Evolutionary conservation across 108 stramenopile genomes (phyloP).

Genomic region (Cyclotella distinguenda): DNA sequence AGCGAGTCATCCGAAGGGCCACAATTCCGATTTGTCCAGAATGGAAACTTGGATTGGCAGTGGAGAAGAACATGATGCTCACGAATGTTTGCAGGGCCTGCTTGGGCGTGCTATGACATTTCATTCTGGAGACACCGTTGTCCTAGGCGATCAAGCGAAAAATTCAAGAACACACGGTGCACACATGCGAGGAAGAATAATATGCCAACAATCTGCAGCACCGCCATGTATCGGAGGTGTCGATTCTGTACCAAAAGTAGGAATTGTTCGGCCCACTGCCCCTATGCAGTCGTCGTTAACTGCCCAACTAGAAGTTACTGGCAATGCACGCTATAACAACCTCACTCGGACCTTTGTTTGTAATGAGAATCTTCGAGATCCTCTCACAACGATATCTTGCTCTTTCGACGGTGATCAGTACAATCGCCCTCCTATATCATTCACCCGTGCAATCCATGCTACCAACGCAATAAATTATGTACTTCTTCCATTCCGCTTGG

Average conservation of each 20-base stretch:
- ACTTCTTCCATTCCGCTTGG: slow-evolving; percentile 76
- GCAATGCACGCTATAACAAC: slow-evolving; percentile 44
- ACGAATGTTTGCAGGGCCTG: slow-evolving; percentile 33
- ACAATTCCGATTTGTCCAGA: not conserved
- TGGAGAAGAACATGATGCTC: slow-evolving; percentile 28
- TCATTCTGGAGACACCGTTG: slow-evolving; percentile 38
- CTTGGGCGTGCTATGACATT: slow-evolving; percentile 32
- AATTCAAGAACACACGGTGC: slow-evolving; percentile 15
- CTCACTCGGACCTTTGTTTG: slow-evolving; percentile 26
- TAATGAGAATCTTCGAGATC: slow-evolving; percentile 36
- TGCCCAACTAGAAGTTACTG: slow-evolving; percentile 41
- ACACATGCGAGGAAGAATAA: slow-evolving; percentile 41
- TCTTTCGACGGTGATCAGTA: slow-evolving; percentile 29
- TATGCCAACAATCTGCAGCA: slow-evolving; percentile 46
- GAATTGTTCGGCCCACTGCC: slow-evolving; percentile 70
- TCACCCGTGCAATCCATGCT: slow-evolving; percentile 37
- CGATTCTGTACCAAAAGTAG: slow-evolving; percentile 74
- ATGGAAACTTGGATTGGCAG: slow-evolving; percentile 41
- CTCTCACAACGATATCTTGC: slow-evolving; percentile 35
- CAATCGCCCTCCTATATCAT: slow-evolving; percentile 33
- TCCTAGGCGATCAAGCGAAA: not conserved
- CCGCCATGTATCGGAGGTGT: slow-evolving; percentile 58
- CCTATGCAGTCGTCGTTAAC: slow-evolving; percentile 33
- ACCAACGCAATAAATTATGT: slow-evolving; percentile 25
- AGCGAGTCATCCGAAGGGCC: slow-evolving; percentile 11